Conservation (phyloP, 2,329 filamentous ascomycete genomes). For the Thelonectria discophora region DNA sequence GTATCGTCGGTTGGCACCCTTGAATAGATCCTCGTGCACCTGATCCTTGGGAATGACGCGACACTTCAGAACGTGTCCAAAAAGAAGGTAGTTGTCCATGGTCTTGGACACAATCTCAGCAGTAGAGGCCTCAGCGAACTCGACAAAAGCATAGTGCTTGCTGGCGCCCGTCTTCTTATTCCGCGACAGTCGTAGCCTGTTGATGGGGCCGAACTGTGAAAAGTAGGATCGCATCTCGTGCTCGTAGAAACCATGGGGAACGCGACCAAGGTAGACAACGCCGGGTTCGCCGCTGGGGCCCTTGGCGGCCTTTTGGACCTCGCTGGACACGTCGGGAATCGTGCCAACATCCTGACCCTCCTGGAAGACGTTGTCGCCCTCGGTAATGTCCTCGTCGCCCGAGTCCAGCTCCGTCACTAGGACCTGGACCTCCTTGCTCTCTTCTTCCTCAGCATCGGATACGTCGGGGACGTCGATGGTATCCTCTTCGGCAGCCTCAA, state of each 20-base stretch:
- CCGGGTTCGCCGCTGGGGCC: conserved; percentile 67
- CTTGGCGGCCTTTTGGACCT: conserved; percentile 55
- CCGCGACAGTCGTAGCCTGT: conserved; percentile 80
- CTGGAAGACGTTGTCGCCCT: conserved; percentile 52
- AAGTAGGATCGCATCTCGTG: conserved; percentile 95
- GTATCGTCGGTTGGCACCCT: conserved; percentile 89
- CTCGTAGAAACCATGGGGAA: conserved; percentile 96
- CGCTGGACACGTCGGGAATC: conserved; percentile 58
- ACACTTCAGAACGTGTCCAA: conserved; percentile 92
- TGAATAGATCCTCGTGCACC: conserved; percentile 84
- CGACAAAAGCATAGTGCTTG: conserved; percentile 95
- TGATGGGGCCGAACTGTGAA: conserved; percentile 87
- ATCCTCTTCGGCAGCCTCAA: conserved; percentile 39
- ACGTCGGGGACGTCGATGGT: conserved; percentile 46
- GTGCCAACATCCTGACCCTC: conserved; percentile 61
- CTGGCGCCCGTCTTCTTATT: conserved; percentile 91
- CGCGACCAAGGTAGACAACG: conserved; percentile 88
- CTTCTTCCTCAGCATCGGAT: conserved; percentile 50
- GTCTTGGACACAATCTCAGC: conserved; percentile 92
- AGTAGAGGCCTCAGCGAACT: conserved; percentile 81
- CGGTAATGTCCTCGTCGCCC: conserved; percentile 53
- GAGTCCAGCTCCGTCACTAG: conserved; percentile 57
- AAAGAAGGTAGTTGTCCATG: conserved; percentile 98
- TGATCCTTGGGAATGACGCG: conserved; percentile 79
- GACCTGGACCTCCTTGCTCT: conserved; percentile 53